Conservation (phyloP, 495 filamentous ascomycete species). For the Lineolata rhizophorae region DNA sequence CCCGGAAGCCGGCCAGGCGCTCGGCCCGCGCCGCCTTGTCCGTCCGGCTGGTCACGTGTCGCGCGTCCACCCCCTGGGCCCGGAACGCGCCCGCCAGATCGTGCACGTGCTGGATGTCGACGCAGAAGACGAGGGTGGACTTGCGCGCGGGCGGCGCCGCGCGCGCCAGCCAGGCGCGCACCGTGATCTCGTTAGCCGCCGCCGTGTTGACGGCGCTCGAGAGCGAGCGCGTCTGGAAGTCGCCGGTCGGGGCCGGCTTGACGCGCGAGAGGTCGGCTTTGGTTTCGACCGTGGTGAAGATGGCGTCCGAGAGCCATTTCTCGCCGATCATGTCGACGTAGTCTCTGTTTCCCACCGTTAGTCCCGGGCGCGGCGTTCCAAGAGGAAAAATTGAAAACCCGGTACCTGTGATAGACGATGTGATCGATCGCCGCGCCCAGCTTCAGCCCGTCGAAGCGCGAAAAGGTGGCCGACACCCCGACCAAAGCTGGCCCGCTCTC, state of each 20-base stretch:
- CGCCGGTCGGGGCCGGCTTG: conserved; percentile 38
- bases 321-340: conserved; percentile 93
- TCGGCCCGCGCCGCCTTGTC: conserved; percentile 37
- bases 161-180: conserved; percentile 65
- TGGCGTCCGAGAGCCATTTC: conserved; percentile 59
- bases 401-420: conserved; percentile 78
- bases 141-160: conserved; percentile 45
- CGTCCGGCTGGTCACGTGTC: conserved; percentile 65
- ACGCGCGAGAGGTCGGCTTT: conserved; percentile 55
- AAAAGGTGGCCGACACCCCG: conserved; percentile 85
- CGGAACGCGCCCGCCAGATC: conserved; percentile 57
- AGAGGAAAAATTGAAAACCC: background rate
- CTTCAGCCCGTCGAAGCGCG: conserved; percentile 68
- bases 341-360: no score
- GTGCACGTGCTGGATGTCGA: conserved; percentile 60
- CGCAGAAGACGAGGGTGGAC: conserved; percentile 84
- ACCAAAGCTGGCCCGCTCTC: conserved; percentile 46
- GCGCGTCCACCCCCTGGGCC: conserved; percentile 55
- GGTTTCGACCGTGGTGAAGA: conserved; percentile 82
- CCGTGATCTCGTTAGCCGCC: conserved; percentile 55
- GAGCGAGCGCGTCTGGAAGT: conserved; percentile 55
- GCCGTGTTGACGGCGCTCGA: conserved; percentile 62
- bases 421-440: conserved; percentile 80
- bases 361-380: conserved; percentile 3
- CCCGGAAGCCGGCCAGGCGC: conserved; percentile 49